Percentiles rank a stretch among this genome's conserved stretches.
Evolutionary conservation across 208 protist genomes (phyloP).

Genomic region (Trypanosomatidae sp.): DNA sequence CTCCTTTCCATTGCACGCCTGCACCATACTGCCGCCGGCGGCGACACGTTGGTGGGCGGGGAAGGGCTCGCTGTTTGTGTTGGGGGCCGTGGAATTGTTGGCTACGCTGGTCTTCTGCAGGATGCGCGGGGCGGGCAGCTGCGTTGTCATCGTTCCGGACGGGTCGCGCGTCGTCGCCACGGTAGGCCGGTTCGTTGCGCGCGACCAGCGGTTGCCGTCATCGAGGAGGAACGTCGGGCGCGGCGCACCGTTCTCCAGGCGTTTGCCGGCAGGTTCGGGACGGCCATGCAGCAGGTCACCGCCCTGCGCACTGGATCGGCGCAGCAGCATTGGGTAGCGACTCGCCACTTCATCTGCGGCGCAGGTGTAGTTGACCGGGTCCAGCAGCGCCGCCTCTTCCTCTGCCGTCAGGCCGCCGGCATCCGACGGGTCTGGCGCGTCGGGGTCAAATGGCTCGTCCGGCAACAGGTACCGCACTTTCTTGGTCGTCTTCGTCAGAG

Average conservation of each 20-base stretch:
- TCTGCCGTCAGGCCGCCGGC: slow-evolving; percentile 21
- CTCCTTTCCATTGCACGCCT: neutral
- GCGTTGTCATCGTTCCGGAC: slow-evolving; percentile 13
- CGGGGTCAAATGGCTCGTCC: slow-evolving; percentile 34
- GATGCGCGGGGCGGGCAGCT: slow-evolving; percentile 23
- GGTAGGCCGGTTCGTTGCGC: slow-evolving; percentile 33
- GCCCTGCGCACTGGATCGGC: slow-evolving; percentile 17
- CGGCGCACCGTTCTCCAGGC: neutral
- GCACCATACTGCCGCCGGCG: neutral
- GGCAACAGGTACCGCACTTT: slow-evolving; percentile 57
- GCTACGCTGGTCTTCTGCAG: slow-evolving; percentile 2
- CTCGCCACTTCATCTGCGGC: slow-evolving; percentile 19
- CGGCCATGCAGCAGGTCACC: slow-evolving; percentile 12
- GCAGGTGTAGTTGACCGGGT: slow-evolving; percentile 38
- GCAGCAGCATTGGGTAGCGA: slow-evolving; percentile 32
- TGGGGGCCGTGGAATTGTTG: neutral
- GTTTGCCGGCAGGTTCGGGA: neutral
- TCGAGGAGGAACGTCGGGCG: slow-evolving; percentile 38
- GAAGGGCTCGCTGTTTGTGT: slow-evolving; percentile 12
- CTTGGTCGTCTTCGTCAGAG: slow-evolving; percentile 48
- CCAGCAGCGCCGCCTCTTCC: slow-evolving; percentile 42
- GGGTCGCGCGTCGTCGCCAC: slow-evolving; percentile 46
- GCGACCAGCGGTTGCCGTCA: slow-evolving; percentile 45
- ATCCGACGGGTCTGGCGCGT: slow-evolving; percentile 37
- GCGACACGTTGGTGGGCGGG: slow-evolving; percentile 18